phyloP scores from a whole-genome alignment of 208 protist genomes.

The Leishmania turanica region DNA sequence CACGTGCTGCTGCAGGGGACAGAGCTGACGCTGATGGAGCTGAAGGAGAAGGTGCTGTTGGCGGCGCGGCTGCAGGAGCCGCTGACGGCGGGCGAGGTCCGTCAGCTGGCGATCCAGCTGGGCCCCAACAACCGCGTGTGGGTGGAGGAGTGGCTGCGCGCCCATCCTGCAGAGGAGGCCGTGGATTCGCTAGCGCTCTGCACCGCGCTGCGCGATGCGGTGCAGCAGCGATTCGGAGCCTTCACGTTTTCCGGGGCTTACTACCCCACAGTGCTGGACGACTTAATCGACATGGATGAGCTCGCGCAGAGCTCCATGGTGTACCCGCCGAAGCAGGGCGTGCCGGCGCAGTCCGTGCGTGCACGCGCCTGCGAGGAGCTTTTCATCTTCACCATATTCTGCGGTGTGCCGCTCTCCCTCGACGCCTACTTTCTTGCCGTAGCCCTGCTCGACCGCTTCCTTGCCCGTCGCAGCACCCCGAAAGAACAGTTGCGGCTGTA shows the following conservation, averaged over 20 bases:
- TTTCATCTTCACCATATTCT: conserved; percentile 37
- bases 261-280: conserved; percentile 55
- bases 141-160: conserved; percentile 34
- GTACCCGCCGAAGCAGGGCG: conserved; percentile 21
- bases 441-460: conserved; percentile 83
- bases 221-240: conserved; percentile 31
- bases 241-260: conserved; percentile 46
- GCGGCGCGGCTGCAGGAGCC: conserved; percentile 47
- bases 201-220: conserved; percentile 25
- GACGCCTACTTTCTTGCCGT: conserved; percentile 85
- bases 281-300: conserved; percentile 74
- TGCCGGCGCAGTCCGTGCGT: conserved; percentile 28
- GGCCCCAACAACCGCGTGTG: conserved; percentile 31
- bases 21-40: conserved; percentile 47
- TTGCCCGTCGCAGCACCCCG: conserved; percentile 55
- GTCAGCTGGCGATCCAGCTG: conserved; percentile 37
- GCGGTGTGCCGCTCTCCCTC: conserved; percentile 37
- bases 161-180: background rate
- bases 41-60: conserved; percentile 65
- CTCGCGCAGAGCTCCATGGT: conserved; percentile 15
- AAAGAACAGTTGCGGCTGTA: conserved; percentile 58
- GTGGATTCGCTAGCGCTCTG: conserved; percentile 27
- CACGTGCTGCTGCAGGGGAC: conserved; percentile 47
- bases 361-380: conserved; percentile 49
- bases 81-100: conserved; percentile 26